These are phyloP conservation scores for Coemansia nantahalensis DNA, from an alignment of 192 early-diverging fungal genomes.

Conservation along the genomic window DNA sequence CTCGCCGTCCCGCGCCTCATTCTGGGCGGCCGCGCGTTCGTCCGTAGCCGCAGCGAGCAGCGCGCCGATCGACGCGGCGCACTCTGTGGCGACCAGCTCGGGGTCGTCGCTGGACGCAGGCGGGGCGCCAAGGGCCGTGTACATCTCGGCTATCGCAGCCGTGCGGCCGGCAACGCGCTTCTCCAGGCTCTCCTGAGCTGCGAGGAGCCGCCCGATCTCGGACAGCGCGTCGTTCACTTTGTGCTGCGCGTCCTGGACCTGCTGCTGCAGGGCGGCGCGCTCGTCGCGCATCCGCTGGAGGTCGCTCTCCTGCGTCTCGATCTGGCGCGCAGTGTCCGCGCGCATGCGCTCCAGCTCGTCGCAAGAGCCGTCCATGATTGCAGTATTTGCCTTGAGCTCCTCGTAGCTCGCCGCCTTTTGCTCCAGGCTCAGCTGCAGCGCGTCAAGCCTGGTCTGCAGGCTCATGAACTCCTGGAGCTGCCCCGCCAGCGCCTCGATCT, in stretches of 20 bases:
- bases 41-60: slow-evolving; percentile 51
- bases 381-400: slow-evolving; percentile 47
- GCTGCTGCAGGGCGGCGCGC: slow-evolving; percentile 13
- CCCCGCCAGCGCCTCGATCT: slow-evolving; percentile 47
- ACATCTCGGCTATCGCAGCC: slow-evolving; percentile 19
- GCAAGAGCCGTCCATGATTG: slow-evolving; percentile 53
- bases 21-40: slow-evolving; percentile 38
- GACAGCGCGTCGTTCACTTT: slow-evolving; percentile 20
- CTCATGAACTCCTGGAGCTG: slow-evolving; percentile 50
- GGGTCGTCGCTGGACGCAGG: slow-evolving; percentile 9
- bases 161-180: slow-evolving; percentile 23
- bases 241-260: slow-evolving; percentile 15
- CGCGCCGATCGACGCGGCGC: slow-evolving; percentile 11
- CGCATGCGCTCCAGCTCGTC: slow-evolving; percentile 61
- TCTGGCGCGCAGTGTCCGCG: slow-evolving; percentile 32
- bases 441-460: slow-evolving; percentile 34
- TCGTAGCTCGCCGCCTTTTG: slow-evolving; percentile 41
- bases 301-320: slow-evolving; percentile 40
- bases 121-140: slow-evolving; percentile 1
- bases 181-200: slow-evolving; percentile 33
- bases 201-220: slow-evolving; percentile 31
- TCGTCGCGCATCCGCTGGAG: slow-evolving; percentile 21
- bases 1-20: slow-evolving; percentile 13
- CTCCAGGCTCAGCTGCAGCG: slow-evolving; percentile 41
- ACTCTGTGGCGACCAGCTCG: slow-evolving; percentile 15